A percentile compares a stretch with the other conserved stretches of the same genome.
These are phyloP conservation scores for Pestalotiopsis sp. DNA, from an alignment of 2,329 filamentous ascomycete species.

Conservation along the genomic window DNA sequence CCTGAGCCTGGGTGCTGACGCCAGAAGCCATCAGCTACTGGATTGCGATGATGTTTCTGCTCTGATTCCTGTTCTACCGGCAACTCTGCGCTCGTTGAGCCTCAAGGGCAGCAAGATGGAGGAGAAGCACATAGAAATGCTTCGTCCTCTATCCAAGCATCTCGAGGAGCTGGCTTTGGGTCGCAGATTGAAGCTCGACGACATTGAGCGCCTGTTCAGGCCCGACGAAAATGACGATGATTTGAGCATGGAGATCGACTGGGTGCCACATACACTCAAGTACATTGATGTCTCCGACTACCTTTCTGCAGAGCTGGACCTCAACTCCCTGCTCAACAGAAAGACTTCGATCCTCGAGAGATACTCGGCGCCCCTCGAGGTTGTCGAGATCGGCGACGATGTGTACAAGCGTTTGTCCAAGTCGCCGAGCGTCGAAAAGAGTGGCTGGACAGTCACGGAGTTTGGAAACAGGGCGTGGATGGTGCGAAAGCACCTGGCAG, in stretches of 20 bases:
- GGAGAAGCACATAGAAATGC: slow-evolving; percentile 59
- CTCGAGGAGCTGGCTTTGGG: slow-evolving; percentile 77
- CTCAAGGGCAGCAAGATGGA: slow-evolving; percentile 74
- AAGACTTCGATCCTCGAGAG: slow-evolving; percentile 57
- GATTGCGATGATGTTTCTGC: slow-evolving; percentile 63
- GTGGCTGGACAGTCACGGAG: slow-evolving; percentile 72
- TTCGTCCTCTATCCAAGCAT: slow-evolving; percentile 67
- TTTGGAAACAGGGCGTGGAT: slow-evolving; percentile 67
- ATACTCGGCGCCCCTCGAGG: slow-evolving; percentile 68
- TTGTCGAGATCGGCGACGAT: slow-evolving; percentile 73
- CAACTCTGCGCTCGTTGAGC: slow-evolving; percentile 70
- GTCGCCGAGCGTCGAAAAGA: slow-evolving; percentile 56
- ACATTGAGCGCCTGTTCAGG: slow-evolving; percentile 66
- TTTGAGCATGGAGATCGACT: slow-evolving; percentile 35
- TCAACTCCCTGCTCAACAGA: slow-evolving; percentile 52
- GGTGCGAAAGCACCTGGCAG: slow-evolving; percentile 51
- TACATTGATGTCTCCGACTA: slow-evolving; percentile 80
- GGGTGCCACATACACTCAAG: slow-evolving; percentile 62
- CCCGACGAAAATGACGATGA: slow-evolving; percentile 39
- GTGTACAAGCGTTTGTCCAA: slow-evolving; percentile 66
- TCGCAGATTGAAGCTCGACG: slow-evolving; percentile 62
- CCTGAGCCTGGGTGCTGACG: slow-evolving; percentile 72
- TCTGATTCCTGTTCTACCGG: slow-evolving; percentile 66
- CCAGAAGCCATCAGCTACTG: slow-evolving; percentile 70
- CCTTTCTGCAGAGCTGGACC: slow-evolving; percentile 59